A percentile compares a stretch with the other conserved stretches of the same genome.
Evolutionary conservation across 176 grass and related monocot genomes (phyloP).

Genomic region (Lolium perenne): DNA sequence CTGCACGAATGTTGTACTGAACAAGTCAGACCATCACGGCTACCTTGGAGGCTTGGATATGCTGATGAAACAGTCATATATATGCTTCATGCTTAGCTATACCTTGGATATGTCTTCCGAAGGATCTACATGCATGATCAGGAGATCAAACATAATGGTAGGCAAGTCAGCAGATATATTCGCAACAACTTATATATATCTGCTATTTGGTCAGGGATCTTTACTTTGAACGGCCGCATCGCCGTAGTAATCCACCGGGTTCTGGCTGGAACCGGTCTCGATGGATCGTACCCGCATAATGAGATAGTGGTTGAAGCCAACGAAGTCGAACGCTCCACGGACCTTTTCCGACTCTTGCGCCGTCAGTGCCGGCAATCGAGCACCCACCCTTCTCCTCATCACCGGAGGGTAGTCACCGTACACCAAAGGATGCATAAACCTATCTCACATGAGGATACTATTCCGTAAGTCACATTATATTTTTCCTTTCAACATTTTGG

Average conservation of each 20-base stretch:
- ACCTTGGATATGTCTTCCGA: not conserved
- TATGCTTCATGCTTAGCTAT: not conserved
- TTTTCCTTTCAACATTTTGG: no score
- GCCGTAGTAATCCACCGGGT: conserved; percentile 50
- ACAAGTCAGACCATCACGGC: not conserved
- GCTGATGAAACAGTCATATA: no score
- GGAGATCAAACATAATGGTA: not conserved
- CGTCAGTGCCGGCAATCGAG: conserved; percentile 50
- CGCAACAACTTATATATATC: not conserved
- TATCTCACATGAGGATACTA: not conserved
- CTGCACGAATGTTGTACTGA: conserved; percentile 17
- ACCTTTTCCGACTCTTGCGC: not conserved
- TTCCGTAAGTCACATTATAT: no score
- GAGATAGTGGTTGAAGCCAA: conserved; percentile 80
- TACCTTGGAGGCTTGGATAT: no score
- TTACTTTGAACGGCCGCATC: conserved; percentile 54
- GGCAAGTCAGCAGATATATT: not conserved
- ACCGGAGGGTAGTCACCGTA: conserved; percentile 69
- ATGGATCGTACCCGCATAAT: conserved; percentile 30
- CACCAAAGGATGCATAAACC: conserved; percentile 70
- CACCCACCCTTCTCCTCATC: conserved; percentile 57
- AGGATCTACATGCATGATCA: not conserved
- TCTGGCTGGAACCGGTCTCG: not conserved
- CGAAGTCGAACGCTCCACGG: conserved; percentile 74
- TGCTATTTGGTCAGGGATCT: not conserved